A percentile compares a stretch with the other conserved stretches of the same genome.
phyloP scores from a whole-genome alignment of 78 protist genomes.

The Dictyostelium citrinum region DNA sequence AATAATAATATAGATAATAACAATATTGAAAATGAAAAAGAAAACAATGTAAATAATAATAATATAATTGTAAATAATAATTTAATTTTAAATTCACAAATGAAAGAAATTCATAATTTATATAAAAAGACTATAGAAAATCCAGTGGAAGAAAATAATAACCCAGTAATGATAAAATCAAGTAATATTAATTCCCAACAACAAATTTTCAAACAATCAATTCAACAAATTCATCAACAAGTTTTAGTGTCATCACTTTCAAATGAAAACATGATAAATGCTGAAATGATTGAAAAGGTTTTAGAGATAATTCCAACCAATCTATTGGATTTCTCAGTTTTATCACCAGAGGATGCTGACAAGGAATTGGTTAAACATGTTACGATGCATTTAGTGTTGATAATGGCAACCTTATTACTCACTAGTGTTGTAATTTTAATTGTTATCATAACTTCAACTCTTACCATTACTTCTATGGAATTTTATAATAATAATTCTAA shows the following conservation, averaged over 20 bases:
- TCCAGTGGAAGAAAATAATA: not conserved
- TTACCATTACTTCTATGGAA: slow-evolving; percentile 24
- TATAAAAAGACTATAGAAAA: not conserved
- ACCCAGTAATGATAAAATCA: not conserved
- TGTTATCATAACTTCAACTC: slow-evolving; percentile 26
- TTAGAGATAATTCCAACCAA: slow-evolving; percentile 9
- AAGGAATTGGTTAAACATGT: slow-evolving; percentile 61
- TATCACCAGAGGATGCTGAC: slow-evolving; percentile 54
- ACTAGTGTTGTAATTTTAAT: slow-evolving; percentile 41
- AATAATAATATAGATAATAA: slow-evolving; percentile 18
- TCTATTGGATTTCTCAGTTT: not conserved
- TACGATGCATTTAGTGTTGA: slow-evolving; percentile 15
- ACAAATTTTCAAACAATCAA: not conserved
- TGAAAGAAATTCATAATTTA: slow-evolving; percentile 8
- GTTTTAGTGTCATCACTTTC: not conserved
- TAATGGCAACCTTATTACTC: slow-evolving; percentile 49
- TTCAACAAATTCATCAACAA: slow-evolving; percentile 11
- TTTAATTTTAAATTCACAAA: slow-evolving; percentile 6
- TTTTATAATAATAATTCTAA: slow-evolving; percentile 27
- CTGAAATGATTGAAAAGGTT: slow-evolving; percentile 5
- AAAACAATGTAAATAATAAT: slow-evolving; percentile 12
- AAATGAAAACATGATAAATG: not conserved
- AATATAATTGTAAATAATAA: slow-evolving; percentile 23
- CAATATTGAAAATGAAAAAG: not conserved
- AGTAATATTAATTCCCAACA: not conserved